Evolutionary conservation across 2,329 filamentous ascomycete species (phyloP), one percentile per base, ranked within the genome.

Genomic region (Beauveria medogensis): DNA sequence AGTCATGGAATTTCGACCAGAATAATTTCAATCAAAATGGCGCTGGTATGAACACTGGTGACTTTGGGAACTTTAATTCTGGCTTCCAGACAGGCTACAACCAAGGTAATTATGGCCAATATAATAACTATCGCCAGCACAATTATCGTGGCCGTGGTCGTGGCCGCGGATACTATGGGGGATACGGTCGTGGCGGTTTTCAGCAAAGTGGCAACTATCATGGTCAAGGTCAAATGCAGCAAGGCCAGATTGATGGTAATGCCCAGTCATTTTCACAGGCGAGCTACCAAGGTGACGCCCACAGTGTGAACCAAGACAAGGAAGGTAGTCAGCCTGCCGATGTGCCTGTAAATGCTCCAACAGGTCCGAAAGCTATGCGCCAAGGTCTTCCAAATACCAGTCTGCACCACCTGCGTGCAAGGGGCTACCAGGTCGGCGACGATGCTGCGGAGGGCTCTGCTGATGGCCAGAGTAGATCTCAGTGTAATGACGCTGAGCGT

Each of bases 301-400:
- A 60, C 20, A 60, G 30, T 48, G 41, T 48, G 58, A 47, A 41
- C 20, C 57, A 54, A 54, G 58, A 60, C 50, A 54, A 52, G 24
- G 41, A 44, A 26, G 60, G 60, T 51, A 20, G 41, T 26, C 60
- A 58, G 30, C 54, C 48, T 7, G 26, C 30, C 14, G 37, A 55
- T 43, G 61, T 28, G 16, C 85, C 85, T 50, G 73, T 86, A 75
- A 91, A 81, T 75, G 94, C 94, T 30, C 94, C 94, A 30, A 96
- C 89, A 59, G 94, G 92, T 10, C 94, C 94, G 53, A 92, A 94
- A 75, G 94, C 94, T 20, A 96, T 97, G 91, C 84, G 93, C 64
- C 89, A 94, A 74, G 91, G 92, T 34, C 79, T 92, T 12, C 89
- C 90, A 56, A 95, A 95, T 72, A 92, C 88, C 61, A 90, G 89